Conservation (phyloP, 345 rosid genomes). For the Syzygium oleosum region DNA sequence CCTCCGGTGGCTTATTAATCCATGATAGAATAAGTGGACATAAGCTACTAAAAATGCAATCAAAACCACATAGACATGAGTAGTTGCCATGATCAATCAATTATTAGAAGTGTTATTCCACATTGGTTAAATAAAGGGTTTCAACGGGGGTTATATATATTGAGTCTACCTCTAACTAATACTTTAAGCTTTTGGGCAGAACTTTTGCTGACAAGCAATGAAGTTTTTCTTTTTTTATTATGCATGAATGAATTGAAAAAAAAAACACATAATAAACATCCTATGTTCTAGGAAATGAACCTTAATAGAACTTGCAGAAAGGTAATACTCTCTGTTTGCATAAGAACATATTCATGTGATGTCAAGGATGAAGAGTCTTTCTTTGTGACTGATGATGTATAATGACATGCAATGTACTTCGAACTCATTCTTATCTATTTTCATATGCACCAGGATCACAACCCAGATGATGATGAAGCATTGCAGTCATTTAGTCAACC, state of each 20-base stretch:
- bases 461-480: neutral
- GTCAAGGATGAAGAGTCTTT: neutral
- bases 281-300: neutral
- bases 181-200: neutral
- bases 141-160: too few relatives aligned
- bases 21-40: neutral
- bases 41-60: neutral
- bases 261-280: neutral
- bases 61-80: rapidly evolving
- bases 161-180: neutral
- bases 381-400: neutral
- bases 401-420: neutral
- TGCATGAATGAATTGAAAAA: neutral
- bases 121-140: neutral
- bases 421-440: neutral
- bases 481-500: rapidly evolving
- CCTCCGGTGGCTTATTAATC: neutral
- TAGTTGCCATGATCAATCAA: neutral
- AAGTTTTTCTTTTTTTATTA: too few relatives aligned
- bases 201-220: neutral
- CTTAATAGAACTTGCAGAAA: neutral
- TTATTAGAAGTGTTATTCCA: neutral
- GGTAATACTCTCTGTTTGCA: neutral
- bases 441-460: neutral
- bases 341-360: neutral